phyloP scores from a whole-genome alignment of 2,329 filamentous ascomycete genomes.

The Talaromyces marneffei region DNA sequence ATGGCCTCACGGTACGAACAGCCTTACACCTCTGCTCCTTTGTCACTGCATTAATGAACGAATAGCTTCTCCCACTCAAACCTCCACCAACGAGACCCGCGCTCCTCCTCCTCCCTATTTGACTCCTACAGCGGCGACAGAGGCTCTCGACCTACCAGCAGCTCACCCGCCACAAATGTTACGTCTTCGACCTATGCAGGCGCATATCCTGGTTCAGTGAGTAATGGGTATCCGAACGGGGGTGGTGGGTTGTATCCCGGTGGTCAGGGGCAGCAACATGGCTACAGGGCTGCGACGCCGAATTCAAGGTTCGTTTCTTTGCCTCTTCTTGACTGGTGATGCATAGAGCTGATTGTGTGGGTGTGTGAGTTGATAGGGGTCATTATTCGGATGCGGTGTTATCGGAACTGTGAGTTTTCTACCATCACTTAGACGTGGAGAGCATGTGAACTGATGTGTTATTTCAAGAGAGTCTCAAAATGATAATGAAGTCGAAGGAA shows the following conservation, averaged over 20 bases:
- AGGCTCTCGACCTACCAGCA: slow-evolving; percentile 26
- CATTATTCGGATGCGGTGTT: slow-evolving; percentile 91
- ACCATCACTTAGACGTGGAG: neutral
- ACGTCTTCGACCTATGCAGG: slow-evolving; percentile 48
- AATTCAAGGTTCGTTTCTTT: slow-evolving; percentile 54
- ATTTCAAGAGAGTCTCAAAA: slow-evolving; percentile 71
- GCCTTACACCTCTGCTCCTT: neutral
- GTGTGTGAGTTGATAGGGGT: slow-evolving; percentile 50
- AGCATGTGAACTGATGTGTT: neutral
- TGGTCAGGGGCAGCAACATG: neutral
- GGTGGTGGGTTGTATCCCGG: slow-evolving; percentile 16
- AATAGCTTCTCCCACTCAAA: slow-evolving; percentile 60
- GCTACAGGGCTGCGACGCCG: slow-evolving; percentile 48
- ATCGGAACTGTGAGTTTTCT: slow-evolving; percentile 8
- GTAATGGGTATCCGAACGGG: slow-evolving; percentile 13
- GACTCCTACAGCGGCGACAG: slow-evolving; percentile 60
- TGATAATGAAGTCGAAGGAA: slow-evolving; percentile 81
- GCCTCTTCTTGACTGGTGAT: neutral
- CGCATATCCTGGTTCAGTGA: slow-evolving; percentile 22
- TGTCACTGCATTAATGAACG: neutral
- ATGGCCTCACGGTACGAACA: slow-evolving; percentile 12
- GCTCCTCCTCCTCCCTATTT: slow-evolving; percentile 65
- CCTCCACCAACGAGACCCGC: slow-evolving; percentile 64
- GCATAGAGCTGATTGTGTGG: neutral
- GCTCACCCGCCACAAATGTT: slow-evolving; percentile 28